Percentiles rank a stretch among this genome's conserved stretches.
Evolutionary conservation across 257 asterid genomes (phyloP).

Genomic region (Striga asiatica): DNA sequence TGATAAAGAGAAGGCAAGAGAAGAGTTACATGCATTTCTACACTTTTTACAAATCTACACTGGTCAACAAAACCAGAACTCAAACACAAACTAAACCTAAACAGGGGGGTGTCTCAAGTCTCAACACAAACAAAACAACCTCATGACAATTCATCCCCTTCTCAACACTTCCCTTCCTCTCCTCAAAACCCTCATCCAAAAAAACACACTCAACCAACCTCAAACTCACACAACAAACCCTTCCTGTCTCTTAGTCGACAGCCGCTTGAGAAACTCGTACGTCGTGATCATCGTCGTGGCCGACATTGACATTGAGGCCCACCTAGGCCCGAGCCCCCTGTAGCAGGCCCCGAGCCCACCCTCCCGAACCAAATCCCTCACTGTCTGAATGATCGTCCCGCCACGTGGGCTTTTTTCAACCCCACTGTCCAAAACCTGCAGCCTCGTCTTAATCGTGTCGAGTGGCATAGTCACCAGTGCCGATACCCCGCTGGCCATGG

Average conservation of each 20-base stretch:
- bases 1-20: neutral
- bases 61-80: neutral
- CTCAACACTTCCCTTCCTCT: too few relatives aligned
- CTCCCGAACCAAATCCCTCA: constrained; percentile 69
- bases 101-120: constrained; percentile 14
- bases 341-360: constrained; percentile 93
- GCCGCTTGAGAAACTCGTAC: constrained; percentile 83
- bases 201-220: constrained; percentile 23
- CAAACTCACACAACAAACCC: constrained; percentile 24
- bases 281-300: constrained; percentile 96
- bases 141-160: too few relatives aligned
- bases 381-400: constrained; percentile 44
- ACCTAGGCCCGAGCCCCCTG: constrained; percentile 91
- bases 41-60: constrained; percentile 30
- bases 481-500: constrained; percentile 89
- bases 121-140: neutral
- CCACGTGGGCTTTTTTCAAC: constrained; percentile 18
- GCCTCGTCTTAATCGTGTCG: constrained; percentile 82
- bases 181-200: neutral
- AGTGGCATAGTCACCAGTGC: constrained; percentile 93
- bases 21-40: constrained; percentile 19
- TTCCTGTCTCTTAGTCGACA: constrained; percentile 73
- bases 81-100: neutral
- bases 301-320: constrained; percentile 97
- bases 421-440: constrained; percentile 83